These are phyloP conservation scores for Trichaptum fuscoviolaceum DNA, from an alignment of 768 basidiomycete genomes.

Conservation along the genomic window DNA sequence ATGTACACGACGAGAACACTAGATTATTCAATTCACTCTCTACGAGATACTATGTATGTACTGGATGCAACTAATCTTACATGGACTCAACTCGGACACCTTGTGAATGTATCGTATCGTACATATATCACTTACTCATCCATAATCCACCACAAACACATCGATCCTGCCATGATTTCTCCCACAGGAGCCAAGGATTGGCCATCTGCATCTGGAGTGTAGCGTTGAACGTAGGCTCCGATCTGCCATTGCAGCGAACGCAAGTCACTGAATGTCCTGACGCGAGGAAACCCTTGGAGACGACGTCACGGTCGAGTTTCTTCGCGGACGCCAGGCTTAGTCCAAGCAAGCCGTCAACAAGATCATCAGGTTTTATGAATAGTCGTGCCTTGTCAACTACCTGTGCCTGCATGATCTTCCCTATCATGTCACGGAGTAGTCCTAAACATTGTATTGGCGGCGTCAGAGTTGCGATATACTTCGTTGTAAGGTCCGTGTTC, in stretches of 20 bases:
- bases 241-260: constrained; percentile 57
- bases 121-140: constrained; percentile 20
- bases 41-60: background rate
- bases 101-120: background rate
- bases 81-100: background rate
- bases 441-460: background rate
- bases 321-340: constrained; percentile 35
- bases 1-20: background rate
- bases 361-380: constrained; percentile 67
- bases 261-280: constrained; percentile 40
- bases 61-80: background rate
- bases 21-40: background rate
- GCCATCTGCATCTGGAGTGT: constrained; percentile 28
- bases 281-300: constrained; percentile 53
- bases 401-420: constrained; percentile 40
- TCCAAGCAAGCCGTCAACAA: constrained; percentile 56
- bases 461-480: background rate
- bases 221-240: constrained; percentile 36
- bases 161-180: constrained; percentile 48
- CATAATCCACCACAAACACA: constrained; percentile 75
- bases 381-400: constrained; percentile 61
- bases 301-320: constrained; percentile 46
- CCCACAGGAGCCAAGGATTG: constrained; percentile 56
- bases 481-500: background rate
- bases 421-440: constrained; percentile 17